Conservation (phyloP, 208 protist species). For the Crithidia mellificae region DNA sequence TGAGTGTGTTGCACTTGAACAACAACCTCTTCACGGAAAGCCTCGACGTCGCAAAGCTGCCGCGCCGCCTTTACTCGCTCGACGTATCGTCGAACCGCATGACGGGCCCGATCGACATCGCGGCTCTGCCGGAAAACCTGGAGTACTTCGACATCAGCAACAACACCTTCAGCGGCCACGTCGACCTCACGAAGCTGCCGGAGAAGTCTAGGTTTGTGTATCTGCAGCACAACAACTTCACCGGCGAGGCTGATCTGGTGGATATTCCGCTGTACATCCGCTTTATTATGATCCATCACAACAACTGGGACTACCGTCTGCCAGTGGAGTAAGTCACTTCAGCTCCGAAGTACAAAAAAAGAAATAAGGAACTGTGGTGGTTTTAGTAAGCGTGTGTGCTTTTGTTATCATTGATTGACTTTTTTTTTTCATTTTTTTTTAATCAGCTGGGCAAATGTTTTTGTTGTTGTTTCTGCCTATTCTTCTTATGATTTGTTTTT, state of each 20-base stretch:
- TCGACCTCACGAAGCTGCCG: slow-evolving; percentile 42
- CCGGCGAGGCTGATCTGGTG: slow-evolving; percentile 37
- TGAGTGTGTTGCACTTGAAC: slow-evolving; percentile 26
- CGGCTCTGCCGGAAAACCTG: slow-evolving; percentile 24
- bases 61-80: slow-evolving; percentile 20
- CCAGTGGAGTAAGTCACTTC: slow-evolving; percentile 8
- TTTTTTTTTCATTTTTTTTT: too few species aligned
- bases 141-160: slow-evolving; percentile 39
- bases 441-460: too few species aligned
- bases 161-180: slow-evolving; percentile 36
- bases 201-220: slow-evolving; percentile 38
- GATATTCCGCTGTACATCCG: slow-evolving; percentile 43
- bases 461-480: too few species aligned
- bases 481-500: too few species aligned
- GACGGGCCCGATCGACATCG: slow-evolving; percentile 18
- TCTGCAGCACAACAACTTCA: slow-evolving; percentile 50
- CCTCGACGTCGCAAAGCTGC: slow-evolving; percentile 18
- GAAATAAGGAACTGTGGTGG: too few species aligned
- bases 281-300: slow-evolving; percentile 48
- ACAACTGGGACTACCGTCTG: slow-evolving; percentile 53
- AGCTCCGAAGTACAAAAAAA: not conserved
- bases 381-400: too few species aligned
- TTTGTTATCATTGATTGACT: too few species aligned
- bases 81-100: slow-evolving; percentile 31
- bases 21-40: slow-evolving; percentile 24